phyloP scores from a whole-genome alignment of 495 filamentous ascomycete species.

The Aspergillus diversus region DNA sequence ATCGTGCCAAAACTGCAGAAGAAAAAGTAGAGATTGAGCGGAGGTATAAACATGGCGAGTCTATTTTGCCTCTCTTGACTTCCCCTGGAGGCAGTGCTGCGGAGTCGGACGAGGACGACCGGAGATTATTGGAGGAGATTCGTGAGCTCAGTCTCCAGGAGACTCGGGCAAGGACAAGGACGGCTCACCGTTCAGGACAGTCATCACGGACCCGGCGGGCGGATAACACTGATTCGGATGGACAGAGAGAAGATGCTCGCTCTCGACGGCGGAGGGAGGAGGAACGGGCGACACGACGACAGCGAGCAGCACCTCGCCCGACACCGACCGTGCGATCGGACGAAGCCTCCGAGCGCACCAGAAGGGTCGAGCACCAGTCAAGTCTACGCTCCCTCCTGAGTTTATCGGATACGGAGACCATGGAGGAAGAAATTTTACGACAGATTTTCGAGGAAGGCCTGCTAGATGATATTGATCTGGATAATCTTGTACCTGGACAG shows the following conservation, averaged over 20 bases:
- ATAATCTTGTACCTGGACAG: conserved; percentile 72
- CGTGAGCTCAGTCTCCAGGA: conserved; percentile 73
- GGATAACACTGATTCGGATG: conserved; percentile 36
- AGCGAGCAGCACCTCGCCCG: conserved; percentile 17
- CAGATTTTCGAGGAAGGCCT: conserved; percentile 89
- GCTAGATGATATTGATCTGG: conserved; percentile 81
- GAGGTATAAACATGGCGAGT: conserved; percentile 77
- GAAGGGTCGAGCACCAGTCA: conserved; percentile 81
- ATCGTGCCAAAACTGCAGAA: conserved; percentile 60
- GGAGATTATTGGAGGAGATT: conserved; percentile 69
- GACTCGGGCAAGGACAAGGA: conserved; percentile 40
- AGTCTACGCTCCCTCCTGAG: conserved; percentile 83
- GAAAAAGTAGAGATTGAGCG: conserved; percentile 73
- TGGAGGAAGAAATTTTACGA: conserved; percentile 85
- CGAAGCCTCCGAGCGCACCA: conserved; percentile 29
- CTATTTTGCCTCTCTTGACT: conserved; percentile 50
- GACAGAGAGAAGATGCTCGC: conserved; percentile 41
- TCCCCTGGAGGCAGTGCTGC: conserved; percentile 26
- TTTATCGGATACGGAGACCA: conserved; percentile 74
- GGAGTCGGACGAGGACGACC: conserved; percentile 63
- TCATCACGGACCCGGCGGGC: conserved; percentile 33
- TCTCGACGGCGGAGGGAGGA: conserved; percentile 49
- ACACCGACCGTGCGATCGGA: conserved; percentile 4
- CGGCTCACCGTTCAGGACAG: conserved; percentile 27
- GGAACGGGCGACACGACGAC: conserved; percentile 41